These are phyloP conservation scores for Monosporascus sp. DNA, from an alignment of 2,329 filamentous ascomycete species.

Conservation along the genomic window DNA sequence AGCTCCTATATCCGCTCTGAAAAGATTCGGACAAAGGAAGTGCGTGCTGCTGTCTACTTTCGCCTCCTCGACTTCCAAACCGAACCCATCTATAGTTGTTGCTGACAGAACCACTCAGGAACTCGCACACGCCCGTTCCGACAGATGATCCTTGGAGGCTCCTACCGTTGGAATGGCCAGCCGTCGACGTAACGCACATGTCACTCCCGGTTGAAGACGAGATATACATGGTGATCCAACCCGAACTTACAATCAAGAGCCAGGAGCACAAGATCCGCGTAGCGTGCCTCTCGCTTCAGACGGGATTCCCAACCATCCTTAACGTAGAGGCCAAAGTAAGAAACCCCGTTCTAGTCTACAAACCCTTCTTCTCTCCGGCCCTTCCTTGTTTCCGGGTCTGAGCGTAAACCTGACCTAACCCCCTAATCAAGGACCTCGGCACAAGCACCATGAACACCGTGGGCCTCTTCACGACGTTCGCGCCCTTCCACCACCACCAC, in stretches of 20 bases:
- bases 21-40: not conserved
- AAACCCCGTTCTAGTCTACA: not conserved
- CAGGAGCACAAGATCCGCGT: constrained; percentile 19
- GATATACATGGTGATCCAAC: constrained; percentile 15
- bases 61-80: not conserved
- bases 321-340: constrained; percentile 14
- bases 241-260: constrained; percentile 11
- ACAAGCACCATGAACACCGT: constrained; percentile 14
- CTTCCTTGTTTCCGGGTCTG: too few relatives aligned
- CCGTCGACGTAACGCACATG: constrained; percentile 15
- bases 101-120: not conserved
- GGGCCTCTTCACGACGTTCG: constrained; percentile 25
- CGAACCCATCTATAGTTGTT: not conserved
- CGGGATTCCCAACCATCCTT: constrained; percentile 6
- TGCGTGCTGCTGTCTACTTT: not conserved
- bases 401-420: not conserved
- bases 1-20: constrained; percentile 2
- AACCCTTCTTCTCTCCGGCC: not conserved
- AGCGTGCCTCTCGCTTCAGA: constrained; percentile 12
- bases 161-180: constrained; percentile 14
- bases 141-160: constrained; percentile 1
- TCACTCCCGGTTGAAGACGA: constrained; percentile 9
- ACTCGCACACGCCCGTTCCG: not conserved
- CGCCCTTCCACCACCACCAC: constrained; percentile 13
- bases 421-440: constrained; percentile 11